Conservation (phyloP, 345 rosid species). For the Aegle marmelos region DNA sequence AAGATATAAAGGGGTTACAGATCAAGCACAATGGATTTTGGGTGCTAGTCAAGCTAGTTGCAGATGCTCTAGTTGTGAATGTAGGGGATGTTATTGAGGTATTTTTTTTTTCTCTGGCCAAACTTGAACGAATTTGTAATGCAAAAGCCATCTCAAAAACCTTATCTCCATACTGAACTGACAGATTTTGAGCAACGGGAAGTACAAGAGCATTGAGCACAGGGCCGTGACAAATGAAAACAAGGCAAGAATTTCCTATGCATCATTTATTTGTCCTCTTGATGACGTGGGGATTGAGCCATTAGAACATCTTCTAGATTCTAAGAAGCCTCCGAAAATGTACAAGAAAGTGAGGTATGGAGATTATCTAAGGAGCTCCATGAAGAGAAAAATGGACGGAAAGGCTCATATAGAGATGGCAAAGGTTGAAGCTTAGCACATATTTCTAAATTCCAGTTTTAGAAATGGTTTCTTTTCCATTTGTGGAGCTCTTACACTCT, state of each 20-base stretch:
- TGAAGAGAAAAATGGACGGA: constrained; percentile 25
- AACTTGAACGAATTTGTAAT: neutral
- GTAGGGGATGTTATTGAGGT: too few species aligned
- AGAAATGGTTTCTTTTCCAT: neutral
- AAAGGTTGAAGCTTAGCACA: neutral
- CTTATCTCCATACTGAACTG: neutral
- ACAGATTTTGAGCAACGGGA: constrained; percentile 32
- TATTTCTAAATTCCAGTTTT: neutral
- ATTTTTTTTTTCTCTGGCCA: neutral
- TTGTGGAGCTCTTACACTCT: too few species aligned
- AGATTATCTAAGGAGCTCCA: constrained; percentile 21
- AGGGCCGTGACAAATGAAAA: constrained; percentile 22
- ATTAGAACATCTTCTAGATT: constrained; percentile 13
- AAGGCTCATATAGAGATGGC: constrained; percentile 20
- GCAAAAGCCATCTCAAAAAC: neutral
- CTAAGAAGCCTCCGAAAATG: neutral
- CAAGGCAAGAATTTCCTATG: constrained; percentile 24
- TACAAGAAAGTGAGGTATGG: constrained; percentile 24
- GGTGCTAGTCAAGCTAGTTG: constrained; percentile 11
- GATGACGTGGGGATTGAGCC: constrained; percentile 30
- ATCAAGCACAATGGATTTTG: constrained; percentile 22
- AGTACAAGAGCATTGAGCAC: constrained; percentile 29
- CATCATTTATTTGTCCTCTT: constrained; percentile 16
- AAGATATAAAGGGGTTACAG: constrained; percentile 22
- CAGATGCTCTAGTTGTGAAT: too few species aligned